Percentiles rank a stretch among this genome's conserved stretches.
phyloP scores from a whole-genome alignment of 2,329 filamentous ascomycete species.

The Zymoseptoria passerinii region DNA sequence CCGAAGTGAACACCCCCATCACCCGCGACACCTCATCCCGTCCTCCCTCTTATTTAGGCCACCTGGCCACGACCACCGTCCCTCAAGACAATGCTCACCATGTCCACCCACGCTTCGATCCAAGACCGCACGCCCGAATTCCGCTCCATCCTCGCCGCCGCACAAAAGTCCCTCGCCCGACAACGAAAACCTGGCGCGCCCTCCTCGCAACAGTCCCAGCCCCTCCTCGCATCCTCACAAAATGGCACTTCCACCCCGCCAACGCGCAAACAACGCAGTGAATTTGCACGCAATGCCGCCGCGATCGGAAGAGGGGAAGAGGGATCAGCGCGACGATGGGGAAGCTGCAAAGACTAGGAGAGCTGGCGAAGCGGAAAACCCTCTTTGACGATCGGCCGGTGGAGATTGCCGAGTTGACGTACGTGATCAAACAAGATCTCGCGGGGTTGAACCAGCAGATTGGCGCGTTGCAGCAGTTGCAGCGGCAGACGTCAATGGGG shows the following conservation, averaged over 20 bases:
- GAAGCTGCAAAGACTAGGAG: slow-evolving; percentile 86
- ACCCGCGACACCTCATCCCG: not conserved
- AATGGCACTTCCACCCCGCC: slow-evolving; percentile 40
- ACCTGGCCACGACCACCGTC: slow-evolving; percentile 10
- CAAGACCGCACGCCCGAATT: slow-evolving; percentile 97
- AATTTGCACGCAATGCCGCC: slow-evolving; percentile 86
- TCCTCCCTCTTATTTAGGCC: not conserved
- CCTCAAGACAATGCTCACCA: slow-evolving; percentile 28
- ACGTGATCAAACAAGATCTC: slow-evolving; percentile 95
- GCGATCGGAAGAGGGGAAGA: slow-evolving; percentile 85
- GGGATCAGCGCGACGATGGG: slow-evolving; percentile 89
- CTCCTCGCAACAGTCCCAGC: slow-evolving; percentile 43
- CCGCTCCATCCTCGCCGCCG: slow-evolving; percentile 77
- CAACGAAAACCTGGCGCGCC: slow-evolving; percentile 64
- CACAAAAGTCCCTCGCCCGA: slow-evolving; percentile 58
- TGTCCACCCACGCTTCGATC: slow-evolving; percentile 57
- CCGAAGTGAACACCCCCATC: not conserved
- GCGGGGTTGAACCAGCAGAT: slow-evolving; percentile 81
- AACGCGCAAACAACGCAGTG: slow-evolving; percentile 53
- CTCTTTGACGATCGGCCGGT: slow-evolving; percentile 95
- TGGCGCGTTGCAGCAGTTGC: slow-evolving; percentile 67
- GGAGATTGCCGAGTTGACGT: slow-evolving; percentile 94
- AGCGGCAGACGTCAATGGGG: slow-evolving; percentile 56
- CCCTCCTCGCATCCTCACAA: slow-evolving; percentile 9
- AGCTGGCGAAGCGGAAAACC: slow-evolving; percentile 91